A percentile compares a stretch with the other conserved stretches of the same genome.
Conservation (phyloP, 768 basidiomycete species). For the Neoboletus brunneissimus region DNA sequence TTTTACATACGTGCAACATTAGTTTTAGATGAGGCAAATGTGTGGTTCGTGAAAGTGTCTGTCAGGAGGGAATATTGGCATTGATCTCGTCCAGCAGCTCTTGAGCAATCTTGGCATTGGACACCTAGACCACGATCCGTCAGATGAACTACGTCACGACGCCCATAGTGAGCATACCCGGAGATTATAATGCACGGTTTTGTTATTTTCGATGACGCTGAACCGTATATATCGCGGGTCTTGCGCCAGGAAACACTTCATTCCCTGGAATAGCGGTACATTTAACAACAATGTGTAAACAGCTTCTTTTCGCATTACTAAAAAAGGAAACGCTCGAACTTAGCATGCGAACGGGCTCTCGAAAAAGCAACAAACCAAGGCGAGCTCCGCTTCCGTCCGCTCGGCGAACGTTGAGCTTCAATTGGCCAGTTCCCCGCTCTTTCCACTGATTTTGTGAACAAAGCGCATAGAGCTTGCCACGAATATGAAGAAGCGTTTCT, state of each 20-base stretch:
- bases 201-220: constrained; percentile 62
- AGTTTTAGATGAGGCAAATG: constrained; percentile 32
- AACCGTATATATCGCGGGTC: constrained; percentile 80
- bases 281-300: constrained; percentile 74
- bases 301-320: constrained; percentile 86
- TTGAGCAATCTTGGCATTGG: constrained; percentile 66
- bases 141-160: neutral
- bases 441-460: constrained; percentile 64
- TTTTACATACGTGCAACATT: constrained; percentile 34
- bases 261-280: constrained; percentile 72
- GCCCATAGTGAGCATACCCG: constrained; percentile 46
- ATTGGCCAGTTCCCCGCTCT: constrained; percentile 69
- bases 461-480: constrained; percentile 71
- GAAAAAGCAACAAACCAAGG: constrained; percentile 42
- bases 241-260: constrained; percentile 68
- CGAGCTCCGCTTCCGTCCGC: constrained; percentile 68
- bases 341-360: constrained; percentile 1
- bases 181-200: constrained; percentile 69
- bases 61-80: constrained; percentile 39
- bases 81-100: constrained; percentile 60
- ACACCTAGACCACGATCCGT: constrained; percentile 42
- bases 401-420: constrained; percentile 66
- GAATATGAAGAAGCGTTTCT: constrained; percentile 69
- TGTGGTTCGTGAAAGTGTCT: constrained; percentile 20
- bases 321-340: constrained; percentile 1